These are phyloP conservation scores for Tylopilus plumbeoviolaceoides DNA, from an alignment of 768 basidiomycete genomes.

Conservation along the genomic window DNA sequence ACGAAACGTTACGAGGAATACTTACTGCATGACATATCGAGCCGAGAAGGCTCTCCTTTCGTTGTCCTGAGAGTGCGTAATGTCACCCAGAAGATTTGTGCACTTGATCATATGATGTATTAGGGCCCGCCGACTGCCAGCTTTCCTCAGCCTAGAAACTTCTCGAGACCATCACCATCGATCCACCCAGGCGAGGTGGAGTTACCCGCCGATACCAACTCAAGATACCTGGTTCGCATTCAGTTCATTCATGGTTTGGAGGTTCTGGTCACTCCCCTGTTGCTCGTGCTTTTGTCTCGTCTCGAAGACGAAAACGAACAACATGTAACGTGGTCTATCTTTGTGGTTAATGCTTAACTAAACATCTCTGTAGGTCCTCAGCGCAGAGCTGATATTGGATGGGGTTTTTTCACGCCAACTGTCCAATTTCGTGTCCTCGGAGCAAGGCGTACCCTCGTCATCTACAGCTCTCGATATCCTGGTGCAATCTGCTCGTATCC, in stretches of 20 bases:
- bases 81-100: neutral
- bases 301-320: conserved; percentile 46
- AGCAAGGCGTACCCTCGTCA: conserved; percentile 10
- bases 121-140: conserved; percentile 12
- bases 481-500: conserved; percentile 39
- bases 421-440: conserved; percentile 26
- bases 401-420: conserved; percentile 41
- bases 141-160: conserved; percentile 5
- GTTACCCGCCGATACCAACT: neutral
- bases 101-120: neutral
- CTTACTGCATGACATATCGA: conserved; percentile 32
- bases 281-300: conserved; percentile 39
- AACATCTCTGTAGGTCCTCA: conserved; percentile 29
- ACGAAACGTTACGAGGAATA: conserved; percentile 45
- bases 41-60: conserved; percentile 50
- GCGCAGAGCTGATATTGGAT: conserved; percentile 39
- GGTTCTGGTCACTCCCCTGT: conserved; percentile 53
- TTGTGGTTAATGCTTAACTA: neutral
- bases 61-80: conserved; percentile 39
- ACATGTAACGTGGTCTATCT: conserved; percentile 36
- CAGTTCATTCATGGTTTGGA: conserved; percentile 35
- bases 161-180: neutral
- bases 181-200: conserved; percentile 4
- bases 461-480: conserved; percentile 39
- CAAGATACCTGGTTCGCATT: conserved; percentile 33